Evolutionary conservation across 495 filamentous ascomycete species (phyloP), one percentile per base, ranked within the genome.

Genomic region (Letharia lupina): DNA sequence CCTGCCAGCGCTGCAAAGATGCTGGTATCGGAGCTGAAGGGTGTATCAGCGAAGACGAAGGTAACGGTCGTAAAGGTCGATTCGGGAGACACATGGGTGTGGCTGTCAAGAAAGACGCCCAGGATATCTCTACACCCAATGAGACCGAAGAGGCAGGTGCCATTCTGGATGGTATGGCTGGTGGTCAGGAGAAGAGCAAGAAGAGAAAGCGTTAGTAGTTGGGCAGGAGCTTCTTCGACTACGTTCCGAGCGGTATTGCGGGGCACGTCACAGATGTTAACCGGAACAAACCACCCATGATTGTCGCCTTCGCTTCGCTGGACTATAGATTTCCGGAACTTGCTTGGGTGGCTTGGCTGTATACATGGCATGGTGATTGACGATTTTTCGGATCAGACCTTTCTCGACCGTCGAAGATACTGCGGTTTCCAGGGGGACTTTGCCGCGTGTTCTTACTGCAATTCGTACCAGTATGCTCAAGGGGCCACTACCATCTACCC

Each of bases 71-170:
- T 69, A 96, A 96, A 74, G 95, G 95, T n/a, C 85, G 94, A 15
- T 96, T 94, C 71, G 95, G 92, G 59, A 88, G 92, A 52, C 91
- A 96, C 74, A 97, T 97, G 92, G 92, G 91, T 54, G 91, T 97
- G n/a, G 84, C 91, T 4, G 82, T 96, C 70, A 91, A 91, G 79
- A 90, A 89, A 70, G 76, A 80, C 4, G 77, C 79, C 18, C 79
- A 80, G 45, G 76, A 68, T 11, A n/a, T 62, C 61, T 44, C 72
- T 31, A 62, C 71, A 65, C 69, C 66, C 68, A 59, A 72, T 60
- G 76, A 79, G 31, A 68, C 76, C 63, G 75, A 75, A 60, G 35
- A 73, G 40, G 71, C 75, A 70, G 63, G 72, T 40, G 57, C 72
- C 44, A 60, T 73, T 56, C 33, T 68, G 62, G 61, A 66, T 63